Base-by-base conservation (phyloP, 2,329 filamentous ascomycete genomes). In the Fusarium sp. region DNA sequence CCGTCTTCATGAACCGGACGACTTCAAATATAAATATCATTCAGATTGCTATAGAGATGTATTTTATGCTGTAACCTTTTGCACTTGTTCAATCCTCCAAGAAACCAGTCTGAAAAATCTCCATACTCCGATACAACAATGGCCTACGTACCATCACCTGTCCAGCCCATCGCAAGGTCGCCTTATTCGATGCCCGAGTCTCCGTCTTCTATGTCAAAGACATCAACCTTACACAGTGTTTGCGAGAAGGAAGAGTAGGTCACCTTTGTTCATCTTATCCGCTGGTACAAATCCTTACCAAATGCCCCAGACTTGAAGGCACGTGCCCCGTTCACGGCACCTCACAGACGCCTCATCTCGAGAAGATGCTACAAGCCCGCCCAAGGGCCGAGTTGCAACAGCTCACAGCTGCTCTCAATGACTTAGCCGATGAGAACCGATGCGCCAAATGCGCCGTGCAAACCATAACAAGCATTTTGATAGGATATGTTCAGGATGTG, bases 401-500 rank as follows among this genome's bases (percentile, higher is more conserved):
- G 37, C 71, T 73, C 22, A 59, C 47, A 20, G 29, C 56, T 13
- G 67, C 50, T 3, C 14, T 71, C 3, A 31, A 74, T 8, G 45
- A 18, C 34, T 37, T 74, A 14, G 50, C 20, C 1, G 40, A 59
- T 34, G 71, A 40, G 18, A 58, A 71, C 18, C 47, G 59, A 24
- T 73, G 71, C 50, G 67, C 63, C 47, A 73, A 73, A 62, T 73
- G 67, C 8, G 62, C 62, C 4, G 59, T 73, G 3, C 62, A 67
- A 27, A 58, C 42, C n/a, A 71, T 60, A 11, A 60, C 56, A 27
- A 62, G 18, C 24, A 64, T 68, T 40, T 31, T 71, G 1, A 29
- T 57, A 11, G 35, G 59, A 4, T 71, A 62, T 11, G 20, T 68
- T 13, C 70, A 71, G 22, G 59, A 73, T 20, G 6, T 71, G 0